These are phyloP conservation scores for Phytophthora meadii DNA, from an alignment of 352 stramenopile species.

Conservation along the genomic window DNA sequence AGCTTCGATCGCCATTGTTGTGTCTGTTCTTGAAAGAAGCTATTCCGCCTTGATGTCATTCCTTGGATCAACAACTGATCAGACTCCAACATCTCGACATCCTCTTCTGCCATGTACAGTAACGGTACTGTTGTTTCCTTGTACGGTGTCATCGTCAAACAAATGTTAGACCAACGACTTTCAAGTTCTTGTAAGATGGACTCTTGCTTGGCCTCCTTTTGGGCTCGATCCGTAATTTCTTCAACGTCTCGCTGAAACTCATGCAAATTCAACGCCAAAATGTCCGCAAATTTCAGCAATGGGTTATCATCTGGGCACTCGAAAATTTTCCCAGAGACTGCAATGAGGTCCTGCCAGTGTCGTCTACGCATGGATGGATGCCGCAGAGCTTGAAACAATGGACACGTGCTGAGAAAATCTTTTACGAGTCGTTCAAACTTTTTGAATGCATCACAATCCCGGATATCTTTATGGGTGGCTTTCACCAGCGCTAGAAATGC, in stretches of 20 bases:
- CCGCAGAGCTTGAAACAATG: slow-evolving; percentile 78
- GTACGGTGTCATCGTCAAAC: slow-evolving; percentile 87
- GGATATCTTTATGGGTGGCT: slow-evolving; percentile 85
- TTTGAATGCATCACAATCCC: slow-evolving; percentile 92
- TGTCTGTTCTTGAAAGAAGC: slow-evolving; percentile 72
- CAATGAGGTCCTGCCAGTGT: slow-evolving; percentile 77
- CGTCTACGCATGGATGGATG: slow-evolving; percentile 78
- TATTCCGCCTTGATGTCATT: slow-evolving; percentile 87
- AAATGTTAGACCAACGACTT: slow-evolving; percentile 70
- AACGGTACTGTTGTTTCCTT: slow-evolving; percentile 88
- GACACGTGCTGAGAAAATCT: slow-evolving; percentile 81
- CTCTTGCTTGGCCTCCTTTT: slow-evolving; percentile 94
- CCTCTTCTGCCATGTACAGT: slow-evolving; percentile 92
- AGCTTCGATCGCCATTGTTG: slow-evolving; percentile 63
- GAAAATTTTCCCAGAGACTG: slow-evolving; percentile 61
- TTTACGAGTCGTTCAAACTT: slow-evolving; percentile 81
- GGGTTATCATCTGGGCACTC: slow-evolving; percentile 76
- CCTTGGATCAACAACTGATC: slow-evolving; percentile 95
- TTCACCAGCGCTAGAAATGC: slow-evolving; percentile 89
- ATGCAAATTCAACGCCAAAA: slow-evolving; percentile 87
- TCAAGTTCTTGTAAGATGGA: slow-evolving; percentile 82
- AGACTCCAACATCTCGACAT: slow-evolving; percentile 94
- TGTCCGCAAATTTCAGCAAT: slow-evolving; percentile 75
- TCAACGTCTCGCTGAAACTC: slow-evolving; percentile 85
- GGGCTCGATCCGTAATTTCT: slow-evolving; percentile 91